Conservation (phyloP, 2,329 filamentous ascomycete species). For the Hypocrella siamensis region DNA sequence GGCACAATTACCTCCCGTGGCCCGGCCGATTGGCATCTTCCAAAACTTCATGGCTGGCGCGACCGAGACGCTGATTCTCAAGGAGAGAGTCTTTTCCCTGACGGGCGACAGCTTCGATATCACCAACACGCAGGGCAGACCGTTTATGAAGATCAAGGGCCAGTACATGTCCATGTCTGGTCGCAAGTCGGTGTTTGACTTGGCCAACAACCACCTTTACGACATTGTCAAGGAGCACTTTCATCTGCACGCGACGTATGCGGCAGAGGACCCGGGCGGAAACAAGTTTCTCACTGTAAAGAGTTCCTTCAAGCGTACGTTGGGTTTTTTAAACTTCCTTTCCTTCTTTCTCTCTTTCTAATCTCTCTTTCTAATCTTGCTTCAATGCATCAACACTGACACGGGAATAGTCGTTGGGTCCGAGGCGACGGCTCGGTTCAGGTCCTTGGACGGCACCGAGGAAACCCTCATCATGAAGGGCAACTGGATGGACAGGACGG, state of each 20-base stretch:
- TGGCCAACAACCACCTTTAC: slow-evolving; percentile 37
- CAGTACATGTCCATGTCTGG: slow-evolving; percentile 34
- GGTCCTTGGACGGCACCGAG: slow-evolving; percentile 24
- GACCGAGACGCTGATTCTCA: slow-evolving; percentile 36
- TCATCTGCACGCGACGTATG: slow-evolving; percentile 35
- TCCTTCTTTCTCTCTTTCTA: no score
- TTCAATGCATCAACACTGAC: no score
- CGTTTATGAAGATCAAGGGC: slow-evolving; percentile 40
- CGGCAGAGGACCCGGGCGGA: slow-evolving; percentile 26
- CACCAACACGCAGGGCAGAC: slow-evolving; percentile 33
- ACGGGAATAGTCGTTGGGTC: slow-evolving; percentile 35
- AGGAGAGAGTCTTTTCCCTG: slow-evolving; percentile 45
- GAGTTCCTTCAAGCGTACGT: slow-evolving; percentile 17
- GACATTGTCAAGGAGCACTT: slow-evolving; percentile 38
- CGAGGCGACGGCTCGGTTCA: slow-evolving; percentile 42
- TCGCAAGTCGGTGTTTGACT: slow-evolving; percentile 40
- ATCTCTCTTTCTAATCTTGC: no score
- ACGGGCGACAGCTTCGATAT: slow-evolving; percentile 51
- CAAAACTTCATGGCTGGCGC: slow-evolving; percentile 19
- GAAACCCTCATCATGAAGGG: slow-evolving; percentile 42
- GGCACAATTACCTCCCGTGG: slow-evolving; percentile 13
- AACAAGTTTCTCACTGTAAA: slow-evolving; percentile 38
- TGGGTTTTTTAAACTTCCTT: not conserved
- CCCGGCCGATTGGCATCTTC: slow-evolving; percentile 23
- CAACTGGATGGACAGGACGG: slow-evolving; percentile 40